Percentiles rank a stretch among this genome's conserved stretches.
phyloP scores from a whole-genome alignment of 148 eudicot genomes.

The Vaccinium darrowii region DNA sequence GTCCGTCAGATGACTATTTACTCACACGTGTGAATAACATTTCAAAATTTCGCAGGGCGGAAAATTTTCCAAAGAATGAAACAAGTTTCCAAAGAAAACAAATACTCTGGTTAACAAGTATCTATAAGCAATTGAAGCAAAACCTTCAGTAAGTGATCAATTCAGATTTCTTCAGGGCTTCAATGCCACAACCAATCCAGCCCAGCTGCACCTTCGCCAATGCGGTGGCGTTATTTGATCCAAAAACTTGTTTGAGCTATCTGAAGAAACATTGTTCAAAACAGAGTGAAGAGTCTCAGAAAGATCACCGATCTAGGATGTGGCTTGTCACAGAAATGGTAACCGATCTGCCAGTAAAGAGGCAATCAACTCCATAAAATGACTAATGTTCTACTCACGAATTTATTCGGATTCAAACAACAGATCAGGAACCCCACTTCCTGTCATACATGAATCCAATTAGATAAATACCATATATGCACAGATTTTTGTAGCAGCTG shows the following conservation, averaged over 20 bases:
- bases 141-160: neutral
- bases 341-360: neutral
- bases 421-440: neutral
- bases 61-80: neutral
- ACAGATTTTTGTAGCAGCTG: neutral
- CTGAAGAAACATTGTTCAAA: neutral
- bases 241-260: neutral
- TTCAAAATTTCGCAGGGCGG: neutral
- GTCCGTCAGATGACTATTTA: neutral
- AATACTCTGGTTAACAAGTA: neutral
- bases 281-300: neutral
- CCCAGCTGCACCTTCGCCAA: neutral
- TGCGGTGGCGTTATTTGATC: neutral
- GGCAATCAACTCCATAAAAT: slow-evolving; percentile 5
- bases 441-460: neutral
- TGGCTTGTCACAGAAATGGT: neutral
- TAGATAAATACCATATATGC: neutral
- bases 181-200: neutral
- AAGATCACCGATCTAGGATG: neutral
- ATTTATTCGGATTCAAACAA: slow-evolving; percentile 2
- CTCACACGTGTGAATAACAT: neutral
- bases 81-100: neutral
- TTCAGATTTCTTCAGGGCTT: neutral
- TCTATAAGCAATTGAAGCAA: neutral
- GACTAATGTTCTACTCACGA: neutral